Conservation (phyloP, 345 rosid genomes). For the Pugionium cornutum region DNA sequence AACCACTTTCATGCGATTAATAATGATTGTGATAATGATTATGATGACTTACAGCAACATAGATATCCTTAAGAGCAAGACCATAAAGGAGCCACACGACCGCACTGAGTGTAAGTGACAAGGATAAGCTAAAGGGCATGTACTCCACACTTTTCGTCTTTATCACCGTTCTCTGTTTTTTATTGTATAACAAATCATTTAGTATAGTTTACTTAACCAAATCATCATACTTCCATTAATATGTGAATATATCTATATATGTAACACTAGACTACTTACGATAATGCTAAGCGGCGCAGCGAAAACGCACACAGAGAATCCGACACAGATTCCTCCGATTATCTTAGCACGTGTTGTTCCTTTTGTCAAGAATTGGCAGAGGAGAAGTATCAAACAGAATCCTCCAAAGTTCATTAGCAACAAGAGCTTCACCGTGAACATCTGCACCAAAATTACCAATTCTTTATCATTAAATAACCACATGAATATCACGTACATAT, state of each 20-base stretch:
- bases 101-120: conserved; percentile 57
- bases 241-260: neutral
- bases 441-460: conserved; percentile 40
- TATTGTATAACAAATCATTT: neutral
- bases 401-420: conserved; percentile 53
- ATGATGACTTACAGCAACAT: conserved; percentile 48
- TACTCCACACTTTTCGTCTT: conserved; percentile 65
- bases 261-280: conserved; percentile 39
- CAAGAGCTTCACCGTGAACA: conserved; percentile 50
- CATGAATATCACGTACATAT: neutral
- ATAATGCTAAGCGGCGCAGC: conserved; percentile 67
- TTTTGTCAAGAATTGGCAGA: conserved; percentile 49
- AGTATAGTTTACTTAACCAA: neutral
- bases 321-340: conserved; percentile 59
- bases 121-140: conserved; percentile 64
- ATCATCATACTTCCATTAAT: neutral
- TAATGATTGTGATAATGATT: conserved; percentile 19
- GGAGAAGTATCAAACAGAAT: conserved; percentile 46
- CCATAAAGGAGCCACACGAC: conserved; percentile 61
- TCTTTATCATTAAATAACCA: neutral
- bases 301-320: conserved; percentile 55
- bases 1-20: conserved; percentile 23
- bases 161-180: conserved; percentile 47
- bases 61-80: conserved; percentile 48
- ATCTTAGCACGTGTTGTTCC: conserved; percentile 46